A percentile compares a stretch with the other conserved stretches of the same genome.
phyloP scores from a whole-genome alignment of 371 early-diverging fungal genomes.

The Umbelopsis sp. region DNA sequence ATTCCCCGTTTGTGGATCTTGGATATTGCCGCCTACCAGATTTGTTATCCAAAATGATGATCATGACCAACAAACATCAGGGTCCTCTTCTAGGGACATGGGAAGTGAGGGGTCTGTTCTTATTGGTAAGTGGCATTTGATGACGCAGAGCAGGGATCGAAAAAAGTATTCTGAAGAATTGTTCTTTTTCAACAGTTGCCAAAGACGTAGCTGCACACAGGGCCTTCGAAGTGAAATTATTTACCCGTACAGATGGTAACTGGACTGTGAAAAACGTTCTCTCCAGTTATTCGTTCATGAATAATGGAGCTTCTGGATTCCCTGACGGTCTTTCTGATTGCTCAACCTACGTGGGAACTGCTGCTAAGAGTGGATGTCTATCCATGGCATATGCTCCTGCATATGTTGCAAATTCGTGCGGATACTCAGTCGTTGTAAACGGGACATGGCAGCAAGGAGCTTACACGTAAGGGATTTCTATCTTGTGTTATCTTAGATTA shows the following conservation, averaged over 20 bases:
- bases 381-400: background rate
- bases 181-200: background rate
- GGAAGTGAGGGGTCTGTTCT: background rate
- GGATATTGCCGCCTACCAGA: slow-evolving; percentile 6
- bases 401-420: background rate
- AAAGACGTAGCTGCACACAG: background rate
- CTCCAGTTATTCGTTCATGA: background rate
- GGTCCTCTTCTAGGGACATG: slow-evolving; percentile 11
- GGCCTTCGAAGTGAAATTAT: background rate
- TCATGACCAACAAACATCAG: slow-evolving; percentile 8
- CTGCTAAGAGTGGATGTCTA: background rate
- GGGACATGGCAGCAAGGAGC: slow-evolving; percentile 13
- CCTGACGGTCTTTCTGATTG: slow-evolving; percentile 12
- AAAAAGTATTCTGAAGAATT: background rate
- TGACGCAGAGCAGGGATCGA: background rate
- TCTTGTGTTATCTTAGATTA: background rate
- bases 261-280: slow-evolving; percentile 1
- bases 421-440: background rate
- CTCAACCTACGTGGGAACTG: background rate
- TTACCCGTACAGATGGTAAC: slow-evolving; percentile 5
- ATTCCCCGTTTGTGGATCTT: background rate
- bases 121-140: background rate
- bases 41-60: slow-evolving; percentile 11
- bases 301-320: slow-evolving; percentile 6
- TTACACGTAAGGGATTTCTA: background rate